Conservation (phyloP, 371 early-diverging fungal genomes). For the Polyrhizophydium stewartii region DNA sequence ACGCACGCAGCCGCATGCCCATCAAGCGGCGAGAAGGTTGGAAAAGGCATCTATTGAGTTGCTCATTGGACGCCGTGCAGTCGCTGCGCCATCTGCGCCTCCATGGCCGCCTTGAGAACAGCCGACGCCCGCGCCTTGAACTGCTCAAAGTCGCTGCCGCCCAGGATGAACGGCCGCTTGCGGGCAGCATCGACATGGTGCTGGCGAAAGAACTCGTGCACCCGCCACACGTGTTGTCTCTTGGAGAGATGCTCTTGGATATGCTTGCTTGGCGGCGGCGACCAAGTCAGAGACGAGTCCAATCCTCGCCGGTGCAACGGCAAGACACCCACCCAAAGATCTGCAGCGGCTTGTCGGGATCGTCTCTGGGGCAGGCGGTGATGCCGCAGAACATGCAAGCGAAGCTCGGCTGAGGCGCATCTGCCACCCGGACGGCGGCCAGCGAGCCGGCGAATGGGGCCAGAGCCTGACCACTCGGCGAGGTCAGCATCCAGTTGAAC, state of each 20-base stretch:
- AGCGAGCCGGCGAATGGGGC: background rate
- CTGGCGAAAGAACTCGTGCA: background rate
- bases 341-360: background rate
- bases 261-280: background rate
- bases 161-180: background rate
- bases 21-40: background rate
- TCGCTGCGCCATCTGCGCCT: background rate
- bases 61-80: background rate
- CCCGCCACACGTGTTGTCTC: background rate
- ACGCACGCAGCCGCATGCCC: too few species aligned
- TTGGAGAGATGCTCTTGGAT: background rate
- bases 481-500: too few species aligned
- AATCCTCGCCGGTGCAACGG: background rate
- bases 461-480: background rate
- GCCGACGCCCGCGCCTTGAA: background rate
- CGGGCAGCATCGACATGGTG: background rate
- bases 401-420: background rate
- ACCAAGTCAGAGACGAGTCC: background rate
- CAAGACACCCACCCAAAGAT: background rate
- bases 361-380: background rate
- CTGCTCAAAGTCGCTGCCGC: background rate
- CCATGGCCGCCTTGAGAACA: background rate
- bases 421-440: background rate
- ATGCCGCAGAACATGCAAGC: background rate
- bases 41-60: background rate